These are phyloP conservation scores for Phytopythium vexans DNA, from an alignment of 352 stramenopile genomes.

Conservation along the genomic window DNA sequence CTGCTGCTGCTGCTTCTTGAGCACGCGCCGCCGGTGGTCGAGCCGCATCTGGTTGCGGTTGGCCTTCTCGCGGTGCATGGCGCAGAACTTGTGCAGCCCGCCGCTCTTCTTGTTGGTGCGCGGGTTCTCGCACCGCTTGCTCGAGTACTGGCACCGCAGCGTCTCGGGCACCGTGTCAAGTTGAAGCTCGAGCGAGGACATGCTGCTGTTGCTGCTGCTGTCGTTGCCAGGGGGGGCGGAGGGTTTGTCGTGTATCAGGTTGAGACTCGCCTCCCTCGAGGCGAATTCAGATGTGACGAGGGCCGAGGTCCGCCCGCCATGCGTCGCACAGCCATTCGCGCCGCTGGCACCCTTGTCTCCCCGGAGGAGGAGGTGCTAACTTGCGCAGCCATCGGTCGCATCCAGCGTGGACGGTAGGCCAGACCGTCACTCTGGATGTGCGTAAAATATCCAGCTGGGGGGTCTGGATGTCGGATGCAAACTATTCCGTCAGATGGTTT, in stretches of 20 bases:
- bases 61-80: constrained; percentile 64
- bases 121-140: constrained; percentile 58
- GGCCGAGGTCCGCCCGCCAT: no score
- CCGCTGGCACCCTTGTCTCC: no score
- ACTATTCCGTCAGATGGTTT: no score
- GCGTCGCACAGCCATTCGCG: no score
- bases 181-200: constrained; percentile 18
- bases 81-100: constrained; percentile 70
- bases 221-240: no score
- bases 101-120: constrained; percentile 66
- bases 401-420: no score
- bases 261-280: constrained; percentile 18
- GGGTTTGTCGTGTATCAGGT: constrained; percentile 11
- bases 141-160: constrained; percentile 66
- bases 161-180: constrained; percentile 27
- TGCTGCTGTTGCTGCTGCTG: constrained; percentile 5
- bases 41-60: constrained; percentile 76
- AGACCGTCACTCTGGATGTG: no score
- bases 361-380: no score
- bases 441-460: no score
- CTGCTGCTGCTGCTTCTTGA: constrained; percentile 50
- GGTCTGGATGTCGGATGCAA: no score
- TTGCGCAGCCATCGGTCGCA: no score
- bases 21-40: constrained; percentile 49
- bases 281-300: constrained; percentile 30